Conservation (phyloP, 345 rosid species). For the Gossypium raimondii region DNA sequence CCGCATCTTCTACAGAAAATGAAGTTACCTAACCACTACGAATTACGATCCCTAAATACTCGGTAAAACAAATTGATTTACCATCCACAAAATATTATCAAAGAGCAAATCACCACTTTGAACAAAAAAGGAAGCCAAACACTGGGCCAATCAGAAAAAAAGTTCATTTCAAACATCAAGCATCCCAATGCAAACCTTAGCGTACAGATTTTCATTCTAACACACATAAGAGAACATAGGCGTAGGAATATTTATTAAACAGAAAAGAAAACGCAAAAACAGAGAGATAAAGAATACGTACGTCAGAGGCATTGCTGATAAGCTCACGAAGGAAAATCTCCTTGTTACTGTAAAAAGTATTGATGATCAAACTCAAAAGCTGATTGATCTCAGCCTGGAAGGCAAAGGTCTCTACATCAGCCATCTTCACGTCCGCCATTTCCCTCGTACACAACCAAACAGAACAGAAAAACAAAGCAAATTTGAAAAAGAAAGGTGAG, state of each 20-base stretch:
- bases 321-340: conserved; percentile 80
- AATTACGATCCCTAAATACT: not conserved
- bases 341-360: conserved; percentile 90
- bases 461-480: not conserved
- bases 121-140: not conserved
- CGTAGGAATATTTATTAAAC: not conserved
- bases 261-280: not conserved
- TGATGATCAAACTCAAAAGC: conserved; percentile 76
- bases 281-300: conserved; percentile 26
- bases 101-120: not conserved
- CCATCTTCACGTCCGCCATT: conserved; percentile 77
- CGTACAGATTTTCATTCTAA: not conserved
- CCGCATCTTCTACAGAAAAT: no score
- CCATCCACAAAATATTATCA: not conserved
- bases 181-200: not conserved
- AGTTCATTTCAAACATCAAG: not conserved
- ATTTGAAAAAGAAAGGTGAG: not conserved
- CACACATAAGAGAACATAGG: not conserved
- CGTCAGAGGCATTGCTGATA: conserved; percentile 66
- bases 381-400: conserved; percentile 95
- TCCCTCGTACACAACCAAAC: not conserved
- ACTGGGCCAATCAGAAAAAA: not conserved
- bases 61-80: not conserved
- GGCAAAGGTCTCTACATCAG: conserved; percentile 81
- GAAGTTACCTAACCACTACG: no score